phyloP scores from a whole-genome alignment of 2,329 filamentous ascomycete species.

The Xylaria arbuscula region DNA sequence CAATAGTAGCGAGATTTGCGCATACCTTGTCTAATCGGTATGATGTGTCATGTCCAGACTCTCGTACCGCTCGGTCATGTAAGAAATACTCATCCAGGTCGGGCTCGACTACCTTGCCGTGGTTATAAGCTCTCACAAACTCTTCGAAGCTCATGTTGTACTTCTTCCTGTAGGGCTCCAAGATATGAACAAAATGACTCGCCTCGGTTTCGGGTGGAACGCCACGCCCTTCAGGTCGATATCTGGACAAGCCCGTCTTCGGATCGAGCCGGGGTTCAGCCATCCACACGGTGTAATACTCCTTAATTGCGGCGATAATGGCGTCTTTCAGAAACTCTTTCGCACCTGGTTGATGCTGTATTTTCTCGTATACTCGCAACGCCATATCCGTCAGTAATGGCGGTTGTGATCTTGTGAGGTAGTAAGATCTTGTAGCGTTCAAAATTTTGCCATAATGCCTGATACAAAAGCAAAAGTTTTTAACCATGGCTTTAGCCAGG shows the following conservation, averaged over 20 bases:
- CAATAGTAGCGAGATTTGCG: constrained; percentile 90
- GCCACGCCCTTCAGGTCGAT: constrained; percentile 83
- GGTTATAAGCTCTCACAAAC: constrained; percentile 91
- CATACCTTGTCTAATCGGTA: constrained; percentile 91
- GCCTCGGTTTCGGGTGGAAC: constrained; percentile 94
- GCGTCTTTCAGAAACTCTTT: constrained; percentile 83
- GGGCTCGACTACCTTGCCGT: constrained; percentile 79
- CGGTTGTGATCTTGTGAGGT: constrained; percentile 91
- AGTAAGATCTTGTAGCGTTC: constrained; percentile 96
- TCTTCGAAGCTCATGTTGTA: constrained; percentile 82
- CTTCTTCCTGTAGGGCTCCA: constrained; percentile 86
- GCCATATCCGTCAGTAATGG: constrained; percentile 99
- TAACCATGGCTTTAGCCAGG: constrained; percentile 92
- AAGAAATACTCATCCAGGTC: constrained; percentile 95
- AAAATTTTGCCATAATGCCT: constrained; percentile 98
- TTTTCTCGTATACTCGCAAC: constrained; percentile 90
- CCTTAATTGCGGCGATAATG: constrained; percentile 93
- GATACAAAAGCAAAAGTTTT: constrained; percentile 98
- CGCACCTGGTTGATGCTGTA: constrained; percentile 84
- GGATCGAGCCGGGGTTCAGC: constrained; percentile 80
- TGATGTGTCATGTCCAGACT: constrained; percentile 96
- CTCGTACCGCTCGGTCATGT: constrained; percentile 93
- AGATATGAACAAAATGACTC: constrained; percentile 84
- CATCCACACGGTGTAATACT: constrained; percentile 93
- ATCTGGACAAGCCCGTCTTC: constrained; percentile 82